Evolutionary conservation across 805 yeast genomes (phyloP).

Genomic region (Saccharomycopsis guyanensis): DNA sequence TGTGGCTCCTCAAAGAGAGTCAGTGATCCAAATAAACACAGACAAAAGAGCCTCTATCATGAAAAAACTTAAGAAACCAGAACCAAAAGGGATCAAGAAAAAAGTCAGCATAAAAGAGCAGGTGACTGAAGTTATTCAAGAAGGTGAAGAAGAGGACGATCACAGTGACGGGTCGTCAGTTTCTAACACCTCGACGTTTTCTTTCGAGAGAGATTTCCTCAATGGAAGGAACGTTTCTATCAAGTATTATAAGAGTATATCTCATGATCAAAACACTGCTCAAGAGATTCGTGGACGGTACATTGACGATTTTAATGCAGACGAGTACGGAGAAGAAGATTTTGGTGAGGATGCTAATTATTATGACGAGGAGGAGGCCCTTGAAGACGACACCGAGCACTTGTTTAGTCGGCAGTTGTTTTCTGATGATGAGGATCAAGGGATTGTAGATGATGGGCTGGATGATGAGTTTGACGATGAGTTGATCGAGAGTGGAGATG

Average conservation of each 20-base stretch:
- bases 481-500: conserved; percentile 11
- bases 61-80: conserved; percentile 7
- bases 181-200: conserved; percentile 28
- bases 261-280: conserved; percentile 20
- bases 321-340: conserved; percentile 23
- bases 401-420: conserved; percentile 32
- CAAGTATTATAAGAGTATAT: conserved; percentile 30
- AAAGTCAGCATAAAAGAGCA: background rate
- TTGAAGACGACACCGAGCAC: conserved; percentile 32
- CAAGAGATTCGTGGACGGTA: conserved; percentile 16
- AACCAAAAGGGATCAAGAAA: conserved; percentile 1
- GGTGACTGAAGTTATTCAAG: background rate
- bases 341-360: conserved; percentile 29
- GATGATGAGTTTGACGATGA: conserved; percentile 9
- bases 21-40: conserved; percentile 9
- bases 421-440: conserved; percentile 24
- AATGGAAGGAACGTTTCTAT: conserved; percentile 32
- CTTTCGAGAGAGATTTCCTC: conserved; percentile 27
- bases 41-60: conserved; percentile 11
- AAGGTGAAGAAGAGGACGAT: background rate
- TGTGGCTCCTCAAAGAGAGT: background rate
- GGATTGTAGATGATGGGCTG: background rate
- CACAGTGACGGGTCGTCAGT: conserved; percentile 4
- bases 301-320: conserved; percentile 26
- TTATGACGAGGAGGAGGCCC: conserved; percentile 25